A percentile compares a stretch with the other conserved stretches of the same genome.
Evolutionary conservation across 2,329 filamentous ascomycete genomes (phyloP).

Genomic region (Thelonectria discophora): DNA sequence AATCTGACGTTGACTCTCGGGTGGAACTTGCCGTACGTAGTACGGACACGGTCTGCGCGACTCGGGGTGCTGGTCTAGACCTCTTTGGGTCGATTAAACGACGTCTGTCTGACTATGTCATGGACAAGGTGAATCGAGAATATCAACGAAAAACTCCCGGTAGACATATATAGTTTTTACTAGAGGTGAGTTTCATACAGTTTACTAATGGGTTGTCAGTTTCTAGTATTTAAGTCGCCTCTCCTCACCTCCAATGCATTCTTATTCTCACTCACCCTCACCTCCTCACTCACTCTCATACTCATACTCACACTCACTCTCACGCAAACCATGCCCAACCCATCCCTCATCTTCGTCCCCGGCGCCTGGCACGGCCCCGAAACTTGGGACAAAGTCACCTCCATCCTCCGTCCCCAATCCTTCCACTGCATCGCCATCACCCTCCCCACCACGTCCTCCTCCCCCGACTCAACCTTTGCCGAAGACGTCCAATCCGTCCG

Average conservation of each 20-base stretch:
- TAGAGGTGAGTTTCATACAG: no score
- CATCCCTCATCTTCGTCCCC: constrained; percentile 54
- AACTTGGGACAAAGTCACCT: constrained; percentile 49
- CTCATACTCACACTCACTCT: no score
- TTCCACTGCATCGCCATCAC: constrained; percentile 48
- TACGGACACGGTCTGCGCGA: not conserved
- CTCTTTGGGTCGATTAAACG: constrained; percentile 35
- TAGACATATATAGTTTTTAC: no score
- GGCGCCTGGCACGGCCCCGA: constrained; percentile 57
- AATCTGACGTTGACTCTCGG: not conserved
- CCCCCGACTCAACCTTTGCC: constrained; percentile 50
- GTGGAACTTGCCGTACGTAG: no score
- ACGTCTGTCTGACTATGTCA: constrained; percentile 11
- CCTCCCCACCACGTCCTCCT: constrained; percentile 50
- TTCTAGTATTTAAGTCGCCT: not conserved
- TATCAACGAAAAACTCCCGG: constrained; percentile 15
- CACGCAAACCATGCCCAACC: constrained; percentile 36
- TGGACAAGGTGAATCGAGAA: not conserved
- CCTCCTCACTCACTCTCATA: no score
- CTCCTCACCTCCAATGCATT: not conserved
- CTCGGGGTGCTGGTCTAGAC: constrained; percentile 23
- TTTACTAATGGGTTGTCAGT: no score
- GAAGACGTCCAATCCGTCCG: constrained; percentile 54
- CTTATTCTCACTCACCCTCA: not conserved
- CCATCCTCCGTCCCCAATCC: constrained; percentile 45